Evolutionary conservation across 148 eudicot genomes (phyloP), one percentile per base, ranked within the genome.

Genomic region (Salicornia ramosissima): DNA sequence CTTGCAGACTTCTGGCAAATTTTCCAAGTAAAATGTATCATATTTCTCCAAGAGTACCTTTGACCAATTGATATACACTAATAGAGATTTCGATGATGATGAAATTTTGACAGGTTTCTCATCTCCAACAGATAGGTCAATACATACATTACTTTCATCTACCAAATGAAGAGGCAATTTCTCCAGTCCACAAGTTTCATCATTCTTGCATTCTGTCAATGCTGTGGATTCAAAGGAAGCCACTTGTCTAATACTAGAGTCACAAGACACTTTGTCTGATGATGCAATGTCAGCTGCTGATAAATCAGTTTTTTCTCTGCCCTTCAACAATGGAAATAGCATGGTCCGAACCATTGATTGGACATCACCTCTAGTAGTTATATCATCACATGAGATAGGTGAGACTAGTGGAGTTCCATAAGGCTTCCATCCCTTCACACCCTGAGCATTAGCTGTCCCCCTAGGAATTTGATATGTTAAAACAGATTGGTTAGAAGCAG

Each of bases 51-150:
- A 76, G 76, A 91, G 96, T 84, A 87, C 81, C 74, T 78, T 78
- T 56, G 99, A 94, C 99, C 99, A 94, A 75, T 94, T 89, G 68
- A 87, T 82, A 75, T 88, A 87, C 24, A 94, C 93, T n/a, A 86
- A 77, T 61, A 88, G 75, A 51, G 90, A 84, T 74, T 73, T 72
- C 30, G 96, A 90, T 51, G 88, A 74, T 28, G 91, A 81, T 46
- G 96, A 86, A 22, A 88, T 70, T 75, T 81, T 84, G 69, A 94
- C 80, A 25, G 87, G 78, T 75, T 85, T 89, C 78, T 87, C 97
- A 70, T 91, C 93, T 46, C 87, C 93, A 10, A 91, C 83, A 64
- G 91, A 76, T 61, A 94, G 79, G 71, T 94, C 97, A 76, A 89
- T 85, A 65, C 88, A 85, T 58, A 79, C 81, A 72, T 87, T 91